A percentile compares a stretch with the other conserved stretches of the same genome.
These are phyloP conservation scores for Scenedesmus sp. DNA, from an alignment of 163 green algal genomes.

Conservation along the genomic window DNA sequence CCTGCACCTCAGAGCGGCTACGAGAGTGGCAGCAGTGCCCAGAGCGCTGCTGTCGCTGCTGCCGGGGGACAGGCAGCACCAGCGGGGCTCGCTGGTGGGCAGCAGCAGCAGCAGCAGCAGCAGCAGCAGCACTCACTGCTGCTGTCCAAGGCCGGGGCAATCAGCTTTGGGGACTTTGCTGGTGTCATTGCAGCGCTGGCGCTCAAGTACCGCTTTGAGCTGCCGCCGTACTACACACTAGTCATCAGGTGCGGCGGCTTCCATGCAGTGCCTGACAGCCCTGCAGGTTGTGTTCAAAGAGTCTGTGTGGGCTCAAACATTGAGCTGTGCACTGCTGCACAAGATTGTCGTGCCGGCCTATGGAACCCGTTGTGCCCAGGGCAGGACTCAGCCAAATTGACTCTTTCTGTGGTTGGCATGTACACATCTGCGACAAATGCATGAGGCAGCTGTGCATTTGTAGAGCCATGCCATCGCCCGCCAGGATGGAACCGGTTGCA, in stretches of 20 bases:
- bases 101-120: not conserved
- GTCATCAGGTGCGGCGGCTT: constrained; percentile 59
- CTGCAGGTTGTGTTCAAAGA: not conserved
- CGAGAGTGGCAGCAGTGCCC: not conserved
- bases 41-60: not conserved
- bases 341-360: too few species aligned
- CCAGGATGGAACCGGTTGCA: too few species aligned
- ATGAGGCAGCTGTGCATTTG: too few species aligned
- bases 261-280: too few species aligned
- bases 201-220: constrained; percentile 71
- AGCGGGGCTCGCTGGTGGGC: not conserved
- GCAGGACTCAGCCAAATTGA: too few species aligned
- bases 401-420: too few species aligned
- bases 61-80: not conserved
- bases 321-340: too few species aligned
- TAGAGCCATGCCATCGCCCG: too few species aligned
- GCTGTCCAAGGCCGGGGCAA: constrained; percentile 33
- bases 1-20: not conserved
- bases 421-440: too few species aligned
- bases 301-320: too few species aligned
- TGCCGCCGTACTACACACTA: constrained; percentile 81
- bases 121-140: not conserved
- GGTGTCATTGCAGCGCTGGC: constrained; percentile 62
- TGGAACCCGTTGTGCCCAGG: too few species aligned
- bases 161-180: constrained; percentile 66